These are phyloP conservation scores for Lasiosphaeria ovina DNA, from an alignment of 495 filamentous ascomycete genomes.

Conservation along the genomic window DNA sequence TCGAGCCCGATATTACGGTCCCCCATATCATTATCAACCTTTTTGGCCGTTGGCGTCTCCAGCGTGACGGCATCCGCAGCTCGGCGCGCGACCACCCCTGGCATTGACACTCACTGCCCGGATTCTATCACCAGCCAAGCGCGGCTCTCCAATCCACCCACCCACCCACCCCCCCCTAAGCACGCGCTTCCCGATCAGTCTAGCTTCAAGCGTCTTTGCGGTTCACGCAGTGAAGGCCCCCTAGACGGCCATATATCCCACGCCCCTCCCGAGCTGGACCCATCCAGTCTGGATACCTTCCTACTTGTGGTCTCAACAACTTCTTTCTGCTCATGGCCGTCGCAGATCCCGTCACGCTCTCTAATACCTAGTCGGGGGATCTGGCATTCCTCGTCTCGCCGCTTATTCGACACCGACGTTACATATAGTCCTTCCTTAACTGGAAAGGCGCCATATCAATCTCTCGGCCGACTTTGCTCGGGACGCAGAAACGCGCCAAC, in stretches of 20 bases:
- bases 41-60: constrained; percentile 17
- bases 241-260: constrained; percentile 16
- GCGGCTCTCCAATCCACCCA: not conserved
- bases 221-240: not conserved
- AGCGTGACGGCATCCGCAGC: constrained; percentile 17
- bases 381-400: constrained; percentile 43
- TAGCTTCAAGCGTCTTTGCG: not conserved
- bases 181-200: not conserved
- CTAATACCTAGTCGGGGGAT: constrained; percentile 41
- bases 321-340: constrained; percentile 30
- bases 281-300: constrained; percentile 1
- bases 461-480: not conserved
- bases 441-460: not conserved
- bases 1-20: constrained; percentile 12
- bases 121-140: constrained; percentile 1
- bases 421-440: no score
- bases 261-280: constrained; percentile 8
- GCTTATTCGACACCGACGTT: constrained; percentile 5
- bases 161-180: not conserved
- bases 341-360: constrained; percentile 25
- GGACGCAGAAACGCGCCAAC: not conserved
- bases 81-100: constrained; percentile 2
- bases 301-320: constrained; percentile 10
- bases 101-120: not conserved
- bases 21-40: not conserved